phyloP scores from a whole-genome alignment of 305 asterid genomes.

The Fraxinus platypoda region DNA sequence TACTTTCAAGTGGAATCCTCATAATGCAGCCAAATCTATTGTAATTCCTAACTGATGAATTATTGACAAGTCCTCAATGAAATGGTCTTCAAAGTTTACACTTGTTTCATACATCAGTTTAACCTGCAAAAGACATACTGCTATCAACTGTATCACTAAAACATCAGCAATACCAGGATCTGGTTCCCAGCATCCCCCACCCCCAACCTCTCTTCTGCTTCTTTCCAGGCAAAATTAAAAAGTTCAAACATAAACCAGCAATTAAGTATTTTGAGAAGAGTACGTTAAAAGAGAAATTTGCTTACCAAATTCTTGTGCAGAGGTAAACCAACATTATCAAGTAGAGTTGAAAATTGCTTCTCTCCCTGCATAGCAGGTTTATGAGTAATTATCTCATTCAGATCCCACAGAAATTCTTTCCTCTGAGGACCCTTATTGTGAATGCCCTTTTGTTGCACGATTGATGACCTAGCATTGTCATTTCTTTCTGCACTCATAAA shows the following conservation, averaged over 20 bases:
- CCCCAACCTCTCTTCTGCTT: background rate
- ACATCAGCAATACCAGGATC: background rate
- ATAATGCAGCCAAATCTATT: background rate
- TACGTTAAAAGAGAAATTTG: background rate
- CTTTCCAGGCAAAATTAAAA: background rate
- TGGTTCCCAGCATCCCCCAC: background rate
- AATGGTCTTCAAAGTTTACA: background rate
- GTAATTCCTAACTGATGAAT: background rate
- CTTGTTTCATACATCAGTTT: background rate
- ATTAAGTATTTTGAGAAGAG: constrained; percentile 8
- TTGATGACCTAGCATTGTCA: constrained; percentile 15
- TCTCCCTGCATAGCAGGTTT: constrained; percentile 27
- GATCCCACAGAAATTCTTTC: constrained; percentile 43
- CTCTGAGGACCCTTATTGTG: constrained; percentile 22
- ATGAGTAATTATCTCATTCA: constrained; percentile 48
- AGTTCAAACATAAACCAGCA: background rate
- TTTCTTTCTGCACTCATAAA: constrained; percentile 25
- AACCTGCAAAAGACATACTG: background rate
- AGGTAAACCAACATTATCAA: constrained; percentile 32
- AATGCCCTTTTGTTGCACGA: constrained; percentile 31
- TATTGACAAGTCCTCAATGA: background rate
- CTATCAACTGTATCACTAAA: background rate
- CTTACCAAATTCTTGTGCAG: constrained; percentile 44
- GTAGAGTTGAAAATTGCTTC: constrained; percentile 27
- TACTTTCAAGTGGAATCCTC: background rate